Evolutionary conservation across 176 grass and related monocot genomes (phyloP).

Genomic region (Aechmea fasciata): DNA sequence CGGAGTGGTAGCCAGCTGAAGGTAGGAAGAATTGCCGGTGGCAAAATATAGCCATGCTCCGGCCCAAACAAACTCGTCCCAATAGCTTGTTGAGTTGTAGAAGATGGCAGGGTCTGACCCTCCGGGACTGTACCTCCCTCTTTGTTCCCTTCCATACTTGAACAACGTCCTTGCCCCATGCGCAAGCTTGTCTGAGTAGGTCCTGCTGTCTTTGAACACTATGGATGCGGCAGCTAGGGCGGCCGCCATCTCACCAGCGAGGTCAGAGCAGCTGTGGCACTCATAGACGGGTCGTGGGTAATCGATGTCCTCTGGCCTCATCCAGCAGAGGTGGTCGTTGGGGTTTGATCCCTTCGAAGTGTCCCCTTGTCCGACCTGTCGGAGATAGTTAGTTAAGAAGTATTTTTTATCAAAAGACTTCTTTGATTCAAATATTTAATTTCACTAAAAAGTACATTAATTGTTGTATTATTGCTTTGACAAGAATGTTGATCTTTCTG

Average conservation of each 20-base stretch:
- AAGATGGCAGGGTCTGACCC: slow-evolving; percentile 66
- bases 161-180: slow-evolving; percentile 68
- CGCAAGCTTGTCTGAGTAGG: slow-evolving; percentile 76
- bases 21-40: slow-evolving; percentile 77
- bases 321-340: slow-evolving; percentile 94
- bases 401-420: not conserved
- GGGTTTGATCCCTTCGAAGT: slow-evolving; percentile 59
- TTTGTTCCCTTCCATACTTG: slow-evolving; percentile 60
- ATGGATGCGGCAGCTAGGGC: slow-evolving; percentile 88
- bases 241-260: slow-evolving; percentile 80
- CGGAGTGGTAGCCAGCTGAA: slow-evolving; percentile 58
- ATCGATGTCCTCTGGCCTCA: slow-evolving; percentile 74
- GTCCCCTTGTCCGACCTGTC: slow-evolving; percentile 70
- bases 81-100: slow-evolving; percentile 91
- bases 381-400: not conserved
- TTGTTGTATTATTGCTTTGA: too few species aligned
- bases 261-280: slow-evolving; percentile 75
- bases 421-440: too few species aligned
- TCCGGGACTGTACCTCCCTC: slow-evolving; percentile 58
- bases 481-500: too few species aligned
- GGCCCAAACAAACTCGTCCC: slow-evolving; percentile 89
- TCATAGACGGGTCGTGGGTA: slow-evolving; percentile 67
- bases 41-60: slow-evolving; percentile 88
- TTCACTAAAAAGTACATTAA: too few species aligned
- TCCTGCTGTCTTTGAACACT: slow-evolving; percentile 83